Evolutionary conservation across 768 basidiomycete genomes (phyloP).

Genomic region (Solioccasus polychromus): DNA sequence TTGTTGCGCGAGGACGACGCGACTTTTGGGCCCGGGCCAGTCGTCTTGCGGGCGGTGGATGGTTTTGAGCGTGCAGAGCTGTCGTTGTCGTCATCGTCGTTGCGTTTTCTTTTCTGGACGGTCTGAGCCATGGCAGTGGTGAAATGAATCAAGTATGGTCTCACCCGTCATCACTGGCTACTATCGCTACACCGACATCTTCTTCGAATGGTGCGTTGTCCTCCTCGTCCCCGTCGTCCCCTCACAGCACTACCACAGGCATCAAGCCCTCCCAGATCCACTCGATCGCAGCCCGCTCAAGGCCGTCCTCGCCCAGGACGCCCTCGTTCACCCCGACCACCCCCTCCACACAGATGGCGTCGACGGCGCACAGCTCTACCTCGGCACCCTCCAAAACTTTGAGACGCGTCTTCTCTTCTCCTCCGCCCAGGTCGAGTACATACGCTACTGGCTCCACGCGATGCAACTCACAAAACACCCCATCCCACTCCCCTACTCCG

Average conservation of each 20-base stretch:
- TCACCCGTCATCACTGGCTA: conserved; percentile 61
- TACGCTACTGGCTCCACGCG: conserved; percentile 79
- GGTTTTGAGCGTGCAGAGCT: conserved; percentile 45
- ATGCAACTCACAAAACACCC: conserved; percentile 61
- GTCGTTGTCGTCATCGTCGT: conserved; percentile 37
- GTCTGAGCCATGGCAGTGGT: conserved; percentile 73
- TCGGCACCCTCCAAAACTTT: conserved; percentile 72
- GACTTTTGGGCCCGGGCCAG: conserved; percentile 51
- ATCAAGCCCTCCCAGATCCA: conserved; percentile 51
- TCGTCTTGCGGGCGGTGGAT: conserved; percentile 81
- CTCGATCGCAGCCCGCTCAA: conserved; percentile 63
- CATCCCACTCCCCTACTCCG: conserved; percentile 74
- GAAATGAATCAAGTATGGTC: too few species aligned
- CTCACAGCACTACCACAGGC: conserved; percentile 38
- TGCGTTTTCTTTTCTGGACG: conserved; percentile 50
- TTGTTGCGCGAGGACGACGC: conserved; percentile 30
- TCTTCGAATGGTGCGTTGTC: conserved; percentile 67
- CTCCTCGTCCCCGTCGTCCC: background rate
- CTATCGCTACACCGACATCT: conserved; percentile 83
- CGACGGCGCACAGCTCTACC: conserved; percentile 67
- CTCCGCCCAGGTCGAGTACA: conserved; percentile 80
- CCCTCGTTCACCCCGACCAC: conserved; percentile 66
- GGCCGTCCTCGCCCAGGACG: conserved; percentile 68
- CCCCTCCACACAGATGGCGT: conserved; percentile 64
- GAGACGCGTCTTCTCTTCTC: conserved; percentile 81